Base-by-base conservation (phyloP, 352 stramenopile species). In the Globisporangium paddicum region DNA sequence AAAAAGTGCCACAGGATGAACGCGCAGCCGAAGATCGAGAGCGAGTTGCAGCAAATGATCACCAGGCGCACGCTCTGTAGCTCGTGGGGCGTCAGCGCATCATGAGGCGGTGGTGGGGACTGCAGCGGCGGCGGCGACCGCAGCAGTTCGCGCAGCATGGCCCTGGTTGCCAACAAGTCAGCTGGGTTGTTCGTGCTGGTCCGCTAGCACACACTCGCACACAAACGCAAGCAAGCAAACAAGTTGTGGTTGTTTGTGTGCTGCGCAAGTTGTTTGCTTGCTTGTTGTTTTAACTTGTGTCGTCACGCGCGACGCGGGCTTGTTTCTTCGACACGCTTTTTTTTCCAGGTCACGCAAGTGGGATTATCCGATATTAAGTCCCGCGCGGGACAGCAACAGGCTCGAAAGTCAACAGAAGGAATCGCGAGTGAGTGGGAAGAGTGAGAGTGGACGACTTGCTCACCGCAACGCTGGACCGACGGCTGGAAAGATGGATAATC, bases 1-100 rank as follows among this genome's bases (percentile, higher is more conserved):
- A 73, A 70, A 58, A 79, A 72, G 54, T 82, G 73, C 21, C 70
- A 73, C 3, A 81, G 42, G 30, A 86, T 82, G 67, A 73, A 81
- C 2, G 73, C 63, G 55, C 73, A 77, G 18, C 75, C 73, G 28
- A 60, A 30, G 8, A 86, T 62, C n/a, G 73, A 86, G 47, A 86
- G 58, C 42, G 62, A 56, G 38, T 64, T 77, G 58, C 68, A 79
- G 48, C 6, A 47, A 40, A 79, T 25, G 40, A 82, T 79, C 7
- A 86, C 69, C 0, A 58, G 50, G 37, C 66, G 67, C 47, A 86
- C 35, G 18, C 52, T 50, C 14, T 69, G 40, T 37, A 77, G 48
- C 60, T 86, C 59, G 14, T 59, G 23, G 6, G 37, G 0, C 18
- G 75, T 74, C 26, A 85, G 64, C 28, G 34, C n/a, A n/a, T n/a